Evolutionary conservation across 345 rosid species (phyloP).

Genomic region (Ailanthus altissimus): DNA sequence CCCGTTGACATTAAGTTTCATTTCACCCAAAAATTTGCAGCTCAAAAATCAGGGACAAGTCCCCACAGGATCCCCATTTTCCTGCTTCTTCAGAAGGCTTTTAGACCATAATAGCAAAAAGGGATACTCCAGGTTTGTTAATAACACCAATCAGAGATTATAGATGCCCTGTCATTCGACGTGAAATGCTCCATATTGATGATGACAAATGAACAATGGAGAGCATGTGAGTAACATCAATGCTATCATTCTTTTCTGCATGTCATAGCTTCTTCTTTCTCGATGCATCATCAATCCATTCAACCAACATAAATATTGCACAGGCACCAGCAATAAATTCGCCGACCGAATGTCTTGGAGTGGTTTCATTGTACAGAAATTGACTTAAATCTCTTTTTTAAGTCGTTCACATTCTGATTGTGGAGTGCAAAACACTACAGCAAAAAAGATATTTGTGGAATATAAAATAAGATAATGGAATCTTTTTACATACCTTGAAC

Average conservation of each 20-base stretch:
- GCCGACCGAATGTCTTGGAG: neutral
- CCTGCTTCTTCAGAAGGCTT: neutral
- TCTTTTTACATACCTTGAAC: neutral
- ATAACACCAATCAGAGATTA: neutral
- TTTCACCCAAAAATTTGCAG: neutral
- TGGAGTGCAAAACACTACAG: neutral
- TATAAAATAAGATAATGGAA: neutral
- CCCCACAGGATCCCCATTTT: neutral
- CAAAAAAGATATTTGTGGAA: neutral
- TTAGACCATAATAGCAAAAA: neutral
- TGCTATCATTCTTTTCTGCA: neutral
- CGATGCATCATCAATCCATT: conserved; percentile 13
- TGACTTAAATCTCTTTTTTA: neutral
- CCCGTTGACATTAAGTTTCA: too few relatives aligned
- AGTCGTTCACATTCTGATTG: neutral
- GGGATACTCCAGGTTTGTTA: conserved; percentile 13
- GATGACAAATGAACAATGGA: neutral
- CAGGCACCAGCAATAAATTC: conserved; percentile 17
- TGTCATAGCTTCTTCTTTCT: conserved; percentile 17
- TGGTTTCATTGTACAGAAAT: neutral
- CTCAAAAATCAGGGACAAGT: neutral
- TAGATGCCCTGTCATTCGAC: neutral
- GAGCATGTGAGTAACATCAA: conserved; percentile 22
- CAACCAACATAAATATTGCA: conserved; percentile 4
- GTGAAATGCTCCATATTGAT: neutral